Percentiles rank a stretch among this genome's conserved stretches.
These are phyloP conservation scores for Cyclostephanos tholiformis DNA, from an alignment of 108 stramenopile species.

Conservation along the genomic window DNA sequence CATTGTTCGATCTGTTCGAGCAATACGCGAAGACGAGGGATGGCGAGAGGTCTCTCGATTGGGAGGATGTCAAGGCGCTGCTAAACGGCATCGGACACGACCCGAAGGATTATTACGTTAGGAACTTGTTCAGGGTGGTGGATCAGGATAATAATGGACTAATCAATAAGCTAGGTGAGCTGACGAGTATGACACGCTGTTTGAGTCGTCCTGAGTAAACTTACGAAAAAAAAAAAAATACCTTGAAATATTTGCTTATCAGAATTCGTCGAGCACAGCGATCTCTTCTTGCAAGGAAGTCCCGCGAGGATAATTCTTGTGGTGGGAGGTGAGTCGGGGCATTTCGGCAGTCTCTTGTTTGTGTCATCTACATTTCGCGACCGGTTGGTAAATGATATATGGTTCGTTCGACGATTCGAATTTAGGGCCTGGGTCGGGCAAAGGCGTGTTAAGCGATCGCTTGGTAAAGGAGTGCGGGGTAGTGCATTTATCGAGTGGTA, in stretches of 20 bases:
- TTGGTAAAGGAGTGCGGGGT: slow-evolving; percentile 86
- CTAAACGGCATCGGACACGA: slow-evolving; percentile 66
- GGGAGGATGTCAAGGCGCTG: slow-evolving; percentile 57
- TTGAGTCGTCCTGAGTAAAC: background rate
- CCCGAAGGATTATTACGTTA: slow-evolving; percentile 51
- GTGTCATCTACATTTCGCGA: background rate
- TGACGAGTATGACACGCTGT: background rate
- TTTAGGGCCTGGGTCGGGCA: slow-evolving; percentile 88
- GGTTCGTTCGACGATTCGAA: background rate
- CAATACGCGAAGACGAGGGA: slow-evolving; percentile 53
- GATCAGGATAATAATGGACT: slow-evolving; percentile 64
- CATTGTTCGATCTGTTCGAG: slow-evolving; percentile 69
- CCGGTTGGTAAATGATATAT: background rate
- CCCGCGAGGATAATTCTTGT: slow-evolving; percentile 88
- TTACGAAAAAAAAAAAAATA: background rate
- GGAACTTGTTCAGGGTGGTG: slow-evolving; percentile 60
- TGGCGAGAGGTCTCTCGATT: slow-evolving; percentile 48
- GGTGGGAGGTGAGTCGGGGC: slow-evolving; percentile 71
- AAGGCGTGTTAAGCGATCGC: slow-evolving; percentile 83
- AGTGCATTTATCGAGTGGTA: slow-evolving; percentile 92
- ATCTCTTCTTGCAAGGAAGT: slow-evolving; percentile 62
- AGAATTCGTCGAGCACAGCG: slow-evolving; percentile 65
- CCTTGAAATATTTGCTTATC: no score
- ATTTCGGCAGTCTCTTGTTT: background rate
- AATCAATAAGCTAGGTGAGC: slow-evolving; percentile 48